Conservation (phyloP, 768 basidiomycete species). For the Boletus pseudopeckii region DNA sequence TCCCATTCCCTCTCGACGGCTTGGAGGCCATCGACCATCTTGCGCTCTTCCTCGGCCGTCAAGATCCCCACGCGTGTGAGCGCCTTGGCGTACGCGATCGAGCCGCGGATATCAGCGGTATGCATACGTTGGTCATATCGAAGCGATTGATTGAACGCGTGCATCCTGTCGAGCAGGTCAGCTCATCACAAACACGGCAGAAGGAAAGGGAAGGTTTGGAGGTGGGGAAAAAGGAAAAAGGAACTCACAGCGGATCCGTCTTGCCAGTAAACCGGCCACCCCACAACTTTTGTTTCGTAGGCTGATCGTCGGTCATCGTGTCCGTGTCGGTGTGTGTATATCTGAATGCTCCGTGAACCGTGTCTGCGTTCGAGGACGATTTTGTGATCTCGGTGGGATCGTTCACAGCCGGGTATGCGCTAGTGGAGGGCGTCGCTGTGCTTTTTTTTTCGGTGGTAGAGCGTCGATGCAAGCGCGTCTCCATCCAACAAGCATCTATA, state of each 20-base stretch:
- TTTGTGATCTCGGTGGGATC: not conserved
- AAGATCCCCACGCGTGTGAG: slow-evolving; percentile 79
- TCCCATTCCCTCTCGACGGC: slow-evolving; percentile 85
- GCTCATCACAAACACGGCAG: not conserved
- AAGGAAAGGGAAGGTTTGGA: not conserved
- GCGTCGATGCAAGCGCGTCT: not conserved
- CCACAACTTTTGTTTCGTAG: slow-evolving; percentile 76
- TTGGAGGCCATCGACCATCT: slow-evolving; percentile 71
- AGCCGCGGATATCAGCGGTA: slow-evolving; percentile 85
- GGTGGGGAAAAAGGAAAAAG: too few species aligned
- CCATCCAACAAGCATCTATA: not conserved
- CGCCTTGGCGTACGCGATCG: slow-evolving; percentile 93
- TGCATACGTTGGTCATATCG: slow-evolving; percentile 95
- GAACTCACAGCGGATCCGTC: slow-evolving; percentile 59
- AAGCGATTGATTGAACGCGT: slow-evolving; percentile 95
- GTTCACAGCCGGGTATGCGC: not conserved
- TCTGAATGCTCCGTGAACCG: not conserved
- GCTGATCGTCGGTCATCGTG: slow-evolving; percentile 38
- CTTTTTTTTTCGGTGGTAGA: not conserved
- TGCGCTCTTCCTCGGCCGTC: slow-evolving; percentile 66
- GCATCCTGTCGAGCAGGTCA: slow-evolving; percentile 62
- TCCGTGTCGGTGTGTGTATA: not conserved
- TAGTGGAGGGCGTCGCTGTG: too few species aligned
- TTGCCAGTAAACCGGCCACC: slow-evolving; percentile 86
- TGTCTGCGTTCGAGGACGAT: too few species aligned